Evolutionary conservation across 2,329 filamentous ascomycete genomes (phyloP).

Genomic region (Aspergillus vadensis): DNA sequence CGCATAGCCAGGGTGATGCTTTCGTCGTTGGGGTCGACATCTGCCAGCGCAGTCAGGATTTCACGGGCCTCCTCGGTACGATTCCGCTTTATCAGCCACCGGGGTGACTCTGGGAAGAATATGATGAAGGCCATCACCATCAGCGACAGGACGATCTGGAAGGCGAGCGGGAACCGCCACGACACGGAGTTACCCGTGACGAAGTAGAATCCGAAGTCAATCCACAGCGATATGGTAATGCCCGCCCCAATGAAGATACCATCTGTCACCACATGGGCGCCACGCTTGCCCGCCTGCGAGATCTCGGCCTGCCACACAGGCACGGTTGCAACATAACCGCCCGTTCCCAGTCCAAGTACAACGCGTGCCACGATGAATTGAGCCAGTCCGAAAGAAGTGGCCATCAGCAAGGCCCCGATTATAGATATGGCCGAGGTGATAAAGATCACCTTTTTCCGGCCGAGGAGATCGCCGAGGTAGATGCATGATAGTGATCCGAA

Average conservation of each 20-base stretch:
- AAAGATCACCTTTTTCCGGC: constrained; percentile 48
- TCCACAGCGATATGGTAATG: constrained; percentile 51
- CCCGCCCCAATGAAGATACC: constrained; percentile 52
- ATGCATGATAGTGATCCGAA: constrained; percentile 50
- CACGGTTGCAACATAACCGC: constrained; percentile 49
- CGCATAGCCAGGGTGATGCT: constrained; percentile 41
- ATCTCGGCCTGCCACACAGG: constrained; percentile 50
- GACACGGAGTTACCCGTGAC: constrained; percentile 41
- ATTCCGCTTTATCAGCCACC: constrained; percentile 51
- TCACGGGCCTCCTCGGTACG: constrained; percentile 37
- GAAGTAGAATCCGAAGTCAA: constrained; percentile 50
- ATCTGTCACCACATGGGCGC: constrained; percentile 54
- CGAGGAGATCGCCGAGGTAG: constrained; percentile 49
- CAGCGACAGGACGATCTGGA: constrained; percentile 39
- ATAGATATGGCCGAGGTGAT: constrained; percentile 41
- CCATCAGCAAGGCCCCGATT: constrained; percentile 49
- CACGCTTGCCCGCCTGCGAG: constrained; percentile 46
- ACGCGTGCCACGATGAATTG: constrained; percentile 51
- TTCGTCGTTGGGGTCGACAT: constrained; percentile 44
- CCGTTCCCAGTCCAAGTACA: constrained; percentile 47
- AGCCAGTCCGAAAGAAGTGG: constrained; percentile 45
- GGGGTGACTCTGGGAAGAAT: constrained; percentile 43
- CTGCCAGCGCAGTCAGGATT: constrained; percentile 44
- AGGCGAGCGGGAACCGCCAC: constrained; percentile 48
- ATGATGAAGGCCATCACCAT: constrained; percentile 38